Evolutionary conservation across 257 asterid species (phyloP).

Genomic region (Voacanga thouarsii): DNA sequence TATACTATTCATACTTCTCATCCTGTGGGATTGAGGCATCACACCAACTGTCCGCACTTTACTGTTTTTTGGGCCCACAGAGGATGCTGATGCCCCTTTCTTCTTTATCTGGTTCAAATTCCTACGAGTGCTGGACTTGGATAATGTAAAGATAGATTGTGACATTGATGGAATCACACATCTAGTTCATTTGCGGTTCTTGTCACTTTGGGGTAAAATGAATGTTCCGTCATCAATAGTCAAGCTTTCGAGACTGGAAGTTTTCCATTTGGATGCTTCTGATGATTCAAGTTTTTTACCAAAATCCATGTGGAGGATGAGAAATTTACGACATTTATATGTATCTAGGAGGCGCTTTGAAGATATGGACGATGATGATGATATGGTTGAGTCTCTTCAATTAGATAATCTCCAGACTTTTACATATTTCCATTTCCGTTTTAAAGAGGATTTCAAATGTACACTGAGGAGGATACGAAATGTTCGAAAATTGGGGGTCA

Average conservation of each 20-base stretch:
- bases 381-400: not conserved
- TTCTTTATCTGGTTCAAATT: not conserved
- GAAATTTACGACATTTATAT: not conserved
- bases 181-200: not conserved
- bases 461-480: not conserved
- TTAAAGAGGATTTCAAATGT: not conserved
- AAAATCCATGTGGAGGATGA: not conserved
- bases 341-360: not conserved
- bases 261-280: not conserved
- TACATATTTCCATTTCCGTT: not conserved
- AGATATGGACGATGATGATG: not conserved
- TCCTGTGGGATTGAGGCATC: too few species aligned
- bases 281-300: not conserved
- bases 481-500: not conserved
- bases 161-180: not conserved
- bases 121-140: not conserved
- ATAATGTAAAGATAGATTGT: not conserved
- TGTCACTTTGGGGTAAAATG: not conserved
- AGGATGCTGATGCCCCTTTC: not conserved
- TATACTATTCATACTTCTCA: too few species aligned
- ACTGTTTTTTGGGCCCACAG: not conserved
- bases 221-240: not conserved
- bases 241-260: not conserved
- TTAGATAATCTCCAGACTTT: conserved; percentile 2
- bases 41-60: not conserved